phyloP scores from a whole-genome alignment of 495 filamentous ascomycete genomes.

The Parmelia sp. region DNA sequence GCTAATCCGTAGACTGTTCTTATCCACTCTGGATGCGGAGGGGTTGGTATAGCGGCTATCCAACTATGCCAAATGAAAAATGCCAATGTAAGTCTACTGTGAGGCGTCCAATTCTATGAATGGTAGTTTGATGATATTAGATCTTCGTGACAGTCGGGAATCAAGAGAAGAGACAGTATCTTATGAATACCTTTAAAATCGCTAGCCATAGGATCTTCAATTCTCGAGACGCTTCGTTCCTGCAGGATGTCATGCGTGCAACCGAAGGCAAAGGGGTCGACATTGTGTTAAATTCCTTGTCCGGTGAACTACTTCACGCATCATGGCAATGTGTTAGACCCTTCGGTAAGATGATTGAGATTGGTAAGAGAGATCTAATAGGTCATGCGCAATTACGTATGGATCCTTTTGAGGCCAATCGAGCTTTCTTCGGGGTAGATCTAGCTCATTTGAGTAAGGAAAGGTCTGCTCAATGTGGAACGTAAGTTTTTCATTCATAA shows the following conservation, averaged over 20 bases:
- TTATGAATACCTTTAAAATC: constrained; percentile 33
- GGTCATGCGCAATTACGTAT: constrained; percentile 23
- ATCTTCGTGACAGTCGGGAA: constrained; percentile 36
- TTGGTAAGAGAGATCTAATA: constrained; percentile 39
- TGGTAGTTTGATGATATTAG: no score
- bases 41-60: no score
- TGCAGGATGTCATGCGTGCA: constrained; percentile 35
- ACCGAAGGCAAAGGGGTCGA: constrained; percentile 50
- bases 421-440: constrained; percentile 27
- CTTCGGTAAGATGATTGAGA: constrained; percentile 52
- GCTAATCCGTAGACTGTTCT: no score
- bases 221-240: constrained; percentile 40
- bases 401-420: constrained; percentile 37
- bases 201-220: constrained; percentile 43
- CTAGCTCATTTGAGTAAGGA: no score
- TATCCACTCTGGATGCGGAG: no score
- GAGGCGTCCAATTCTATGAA: no score
- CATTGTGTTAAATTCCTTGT: constrained; percentile 49
- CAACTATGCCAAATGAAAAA: no score
- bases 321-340: constrained; percentile 49
- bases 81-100: no score
- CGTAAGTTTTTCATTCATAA: no score
- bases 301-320: constrained; percentile 42
- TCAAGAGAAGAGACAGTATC: constrained; percentile 35
- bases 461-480: no score